Base-by-base conservation (phyloP, 179 eudicot genomes). In the Beta macrorhiza region DNA sequence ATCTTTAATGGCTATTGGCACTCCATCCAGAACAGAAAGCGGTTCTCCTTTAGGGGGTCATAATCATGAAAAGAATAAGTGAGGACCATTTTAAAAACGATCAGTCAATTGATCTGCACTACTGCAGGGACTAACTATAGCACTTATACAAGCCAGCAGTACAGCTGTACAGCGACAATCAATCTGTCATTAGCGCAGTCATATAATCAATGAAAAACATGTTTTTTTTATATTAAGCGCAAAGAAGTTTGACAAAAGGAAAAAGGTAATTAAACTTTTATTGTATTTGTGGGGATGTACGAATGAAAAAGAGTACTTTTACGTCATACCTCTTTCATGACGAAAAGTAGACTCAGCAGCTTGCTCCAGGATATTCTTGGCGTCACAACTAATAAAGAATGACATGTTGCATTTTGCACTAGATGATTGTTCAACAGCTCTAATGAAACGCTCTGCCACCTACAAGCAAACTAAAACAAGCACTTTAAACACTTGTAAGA, bases 1-100 rank as follows among this genome's bases (percentile, higher is more conserved):
- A 78, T 96, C 99, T 85, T 96, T 96, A 59, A 96, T 78, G 62
- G 97, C 99, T 77, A 96, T 81, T 45, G 92, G 98, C 32, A 96
- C 94, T 83, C 99, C 99, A 84, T 96, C 99, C 12, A 96, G 88
- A 70, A 88, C 87, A 51, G 99, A 96, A 72, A 94, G 89, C 57
- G 91, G 91, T 84, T 96, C 86, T 84, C 99, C 99, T 96, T 80
- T 25, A 70, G 11, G 75, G 47, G 17, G 19, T 25, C 20, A 49
- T 57, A 42, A 47, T 32, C 67, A 80, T 15, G 72, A 45, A 45
- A 76, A 32, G 20, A 77, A 51, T 8, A 56, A 59, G 44, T 63
- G 44, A 44, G 49, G 55, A 52, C 67, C 68, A 75, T 75, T 37
- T 37, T 37, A 2, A 37, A 37, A 37, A 37, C 42, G 4, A 76